Evolutionary conservation across 1,284 basidiomycete genomes (phyloP).

Genomic region (Leccinum angustisporum): DNA sequence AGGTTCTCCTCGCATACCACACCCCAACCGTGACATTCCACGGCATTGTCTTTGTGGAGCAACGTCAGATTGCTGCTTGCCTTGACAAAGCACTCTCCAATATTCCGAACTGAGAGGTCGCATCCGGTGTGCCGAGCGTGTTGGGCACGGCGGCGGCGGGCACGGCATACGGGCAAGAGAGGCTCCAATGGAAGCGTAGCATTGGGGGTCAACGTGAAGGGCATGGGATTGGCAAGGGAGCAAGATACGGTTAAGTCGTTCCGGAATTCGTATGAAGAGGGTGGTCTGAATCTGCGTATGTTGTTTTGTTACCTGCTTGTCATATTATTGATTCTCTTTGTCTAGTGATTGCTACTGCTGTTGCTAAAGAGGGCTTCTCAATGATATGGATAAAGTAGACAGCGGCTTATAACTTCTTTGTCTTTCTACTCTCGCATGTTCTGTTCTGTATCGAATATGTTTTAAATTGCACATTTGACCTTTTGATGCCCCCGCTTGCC

Average conservation of each 20-base stretch:
- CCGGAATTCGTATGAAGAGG: slow-evolving; percentile 57
- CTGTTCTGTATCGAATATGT: too few species aligned
- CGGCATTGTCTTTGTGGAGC: slow-evolving; percentile 82
- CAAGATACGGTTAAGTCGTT: slow-evolving; percentile 64
- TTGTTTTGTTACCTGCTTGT: slow-evolving; percentile 28
- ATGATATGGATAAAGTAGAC: too few species aligned
- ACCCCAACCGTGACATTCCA: slow-evolving; percentile 54
- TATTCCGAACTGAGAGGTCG: slow-evolving; percentile 56
- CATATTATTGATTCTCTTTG: slow-evolving; percentile 4
- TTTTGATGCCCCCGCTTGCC: too few species aligned
- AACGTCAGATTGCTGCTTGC: slow-evolving; percentile 73
- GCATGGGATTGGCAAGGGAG: slow-evolving; percentile 54
- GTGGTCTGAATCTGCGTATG: slow-evolving; percentile 68
- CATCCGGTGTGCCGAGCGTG: slow-evolving; percentile 62
- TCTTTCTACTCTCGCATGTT: too few species aligned
- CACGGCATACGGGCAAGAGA: slow-evolving; percentile 31
- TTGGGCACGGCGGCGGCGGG: slow-evolving; percentile 67
- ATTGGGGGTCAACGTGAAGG: slow-evolving; percentile 36
- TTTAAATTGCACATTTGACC: too few species aligned
- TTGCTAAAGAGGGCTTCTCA: slow-evolving; percentile 80
- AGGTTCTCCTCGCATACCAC: slow-evolving; percentile 59
- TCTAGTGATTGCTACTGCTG: slow-evolving; percentile 77
- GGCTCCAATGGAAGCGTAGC: slow-evolving; percentile 2
- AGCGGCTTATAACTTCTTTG: too few species aligned
- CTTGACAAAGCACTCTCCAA: slow-evolving; percentile 63